Conservation (phyloP, 176 grass and related monocot genomes). For the Musa schizocarpa region DNA sequence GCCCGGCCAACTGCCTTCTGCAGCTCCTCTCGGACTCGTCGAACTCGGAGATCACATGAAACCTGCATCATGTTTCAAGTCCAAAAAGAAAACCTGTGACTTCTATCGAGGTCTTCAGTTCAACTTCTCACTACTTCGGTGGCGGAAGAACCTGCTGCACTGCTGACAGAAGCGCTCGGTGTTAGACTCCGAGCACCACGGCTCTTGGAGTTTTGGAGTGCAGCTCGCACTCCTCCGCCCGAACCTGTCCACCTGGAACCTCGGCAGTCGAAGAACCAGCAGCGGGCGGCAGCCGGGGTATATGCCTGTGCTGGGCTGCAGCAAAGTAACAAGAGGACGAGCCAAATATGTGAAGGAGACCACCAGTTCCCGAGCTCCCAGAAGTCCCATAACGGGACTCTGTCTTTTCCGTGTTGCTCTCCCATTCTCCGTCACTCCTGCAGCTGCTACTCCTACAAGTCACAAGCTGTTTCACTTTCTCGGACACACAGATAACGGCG, state of each 20-base stretch:
- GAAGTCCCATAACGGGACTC: not conserved
- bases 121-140: too few relatives aligned
- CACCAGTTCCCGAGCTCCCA: conserved; percentile 7
- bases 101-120: too few relatives aligned
- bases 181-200: conserved; percentile 59
- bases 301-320: not conserved
- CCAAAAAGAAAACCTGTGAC: too few relatives aligned
- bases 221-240: conserved; percentile 41
- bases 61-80: not conserved
- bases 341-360: not conserved
- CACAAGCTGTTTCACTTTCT: not conserved
- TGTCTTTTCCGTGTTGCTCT: not conserved
- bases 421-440: not conserved
- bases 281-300: not conserved
- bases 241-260: conserved; percentile 77
- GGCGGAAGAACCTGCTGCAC: conserved; percentile 53
- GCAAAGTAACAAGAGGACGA: not conserved
- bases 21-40: conserved; percentile 83
- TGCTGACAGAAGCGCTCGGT: conserved; percentile 83
- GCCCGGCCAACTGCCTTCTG: conserved; percentile 58
- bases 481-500: too few relatives aligned
- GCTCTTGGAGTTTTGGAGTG: conserved; percentile 68
- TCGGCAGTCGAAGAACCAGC: conserved; percentile 5
- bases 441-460: not conserved
- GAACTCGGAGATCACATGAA: conserved; percentile 77